A percentile compares a stretch with the other conserved stretches of the same genome.
Evolutionary conservation across 2,329 filamentous ascomycete genomes (phyloP).

Genomic region (Aureobasidium sp.): DNA sequence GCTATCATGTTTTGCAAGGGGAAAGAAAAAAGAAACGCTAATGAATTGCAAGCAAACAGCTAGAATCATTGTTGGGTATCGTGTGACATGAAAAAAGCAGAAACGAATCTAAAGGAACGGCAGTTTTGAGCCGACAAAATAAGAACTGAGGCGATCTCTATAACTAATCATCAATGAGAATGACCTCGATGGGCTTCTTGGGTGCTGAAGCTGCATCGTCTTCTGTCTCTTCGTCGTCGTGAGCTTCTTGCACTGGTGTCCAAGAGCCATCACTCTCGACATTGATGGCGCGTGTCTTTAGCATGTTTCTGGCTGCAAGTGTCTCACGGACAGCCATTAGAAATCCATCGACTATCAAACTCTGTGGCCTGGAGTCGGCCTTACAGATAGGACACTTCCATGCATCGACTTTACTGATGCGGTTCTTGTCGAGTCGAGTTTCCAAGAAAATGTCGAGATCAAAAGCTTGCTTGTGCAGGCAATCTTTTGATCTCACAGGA

Average conservation of each 20-base stretch:
- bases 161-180: conserved; percentile 2
- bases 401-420: conserved; percentile 49
- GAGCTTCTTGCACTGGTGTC: conserved; percentile 29
- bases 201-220: neutral
- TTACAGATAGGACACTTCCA: conserved; percentile 87
- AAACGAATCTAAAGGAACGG: neutral
- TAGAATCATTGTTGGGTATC: neutral
- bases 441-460: conserved; percentile 76
- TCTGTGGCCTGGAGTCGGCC: conserved; percentile 66
- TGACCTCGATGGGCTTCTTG: neutral
- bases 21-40: neutral
- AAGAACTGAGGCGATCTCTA: neutral
- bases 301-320: conserved; percentile 42
- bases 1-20: neutral
- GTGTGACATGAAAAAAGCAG: neutral
- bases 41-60: neutral
- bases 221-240: neutral
- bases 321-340: conserved; percentile 54
- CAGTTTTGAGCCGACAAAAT: neutral
- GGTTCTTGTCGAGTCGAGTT: conserved; percentile 43
- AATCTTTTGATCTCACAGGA: conserved; percentile 52
- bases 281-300: conserved; percentile 53
- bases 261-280: conserved; percentile 60
- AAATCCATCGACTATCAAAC: conserved; percentile 67
- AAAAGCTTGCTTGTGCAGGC: conserved; percentile 80